Percentiles rank a stretch among this genome's conserved stretches.
Evolutionary conservation across 225 moss, liverwort and hornwort species (phyloP).

Genomic region (Rhytidiadelphus loreus): DNA sequence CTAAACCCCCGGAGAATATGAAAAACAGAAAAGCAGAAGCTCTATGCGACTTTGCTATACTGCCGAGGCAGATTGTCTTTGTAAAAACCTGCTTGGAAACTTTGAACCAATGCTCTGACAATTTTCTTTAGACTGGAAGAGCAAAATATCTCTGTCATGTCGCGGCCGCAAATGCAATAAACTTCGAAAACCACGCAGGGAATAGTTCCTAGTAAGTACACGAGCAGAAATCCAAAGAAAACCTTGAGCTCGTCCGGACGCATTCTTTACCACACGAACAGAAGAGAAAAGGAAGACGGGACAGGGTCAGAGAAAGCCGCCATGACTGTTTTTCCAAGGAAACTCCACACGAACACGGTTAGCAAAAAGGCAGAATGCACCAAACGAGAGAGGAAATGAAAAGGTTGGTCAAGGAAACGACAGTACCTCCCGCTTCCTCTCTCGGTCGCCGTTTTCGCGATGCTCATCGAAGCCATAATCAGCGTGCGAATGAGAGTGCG

Average conservation of each 20-base stretch:
- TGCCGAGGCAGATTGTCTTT: not conserved
- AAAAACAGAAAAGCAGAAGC: not conserved
- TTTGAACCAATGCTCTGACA: not conserved
- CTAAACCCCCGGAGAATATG: conserved; percentile 6
- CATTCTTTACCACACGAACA: not conserved
- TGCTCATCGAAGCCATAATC: conserved; percentile 34
- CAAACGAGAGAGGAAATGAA: not conserved
- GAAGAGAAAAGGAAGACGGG: not conserved
- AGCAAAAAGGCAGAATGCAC: not conserved
- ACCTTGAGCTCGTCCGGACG: not conserved
- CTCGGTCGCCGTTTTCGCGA: conserved; percentile 47
- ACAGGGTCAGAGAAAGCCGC: not conserved
- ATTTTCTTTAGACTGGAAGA: not conserved
- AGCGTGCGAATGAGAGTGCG: conserved; percentile 30
- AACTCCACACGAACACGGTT: not conserved
- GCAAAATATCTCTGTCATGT: not conserved
- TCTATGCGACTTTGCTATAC: not conserved
- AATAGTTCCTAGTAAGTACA: not conserved
- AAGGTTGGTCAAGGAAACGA: not conserved
- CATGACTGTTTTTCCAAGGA: not conserved
- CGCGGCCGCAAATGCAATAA: not conserved
- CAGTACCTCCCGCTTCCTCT: conserved; percentile 42
- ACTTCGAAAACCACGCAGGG: not conserved
- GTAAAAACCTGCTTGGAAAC: not conserved
- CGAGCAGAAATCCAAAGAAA: not conserved